phyloP scores from a whole-genome alignment of 1,284 basidiomycete genomes.

The Cutaneotrichosporon sp. region DNA sequence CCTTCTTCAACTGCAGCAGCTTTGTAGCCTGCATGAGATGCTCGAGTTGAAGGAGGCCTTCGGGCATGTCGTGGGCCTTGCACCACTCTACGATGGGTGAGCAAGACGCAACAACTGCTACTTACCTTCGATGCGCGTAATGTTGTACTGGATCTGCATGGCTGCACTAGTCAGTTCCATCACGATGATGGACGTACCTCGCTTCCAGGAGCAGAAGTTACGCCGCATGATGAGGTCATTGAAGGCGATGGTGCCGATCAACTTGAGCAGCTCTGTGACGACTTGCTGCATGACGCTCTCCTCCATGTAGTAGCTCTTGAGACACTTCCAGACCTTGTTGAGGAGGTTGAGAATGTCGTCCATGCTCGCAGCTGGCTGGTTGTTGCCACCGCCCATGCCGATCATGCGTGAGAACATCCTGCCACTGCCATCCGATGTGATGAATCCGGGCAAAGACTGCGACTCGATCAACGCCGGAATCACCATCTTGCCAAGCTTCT shows the following conservation, averaged over 20 bases:
- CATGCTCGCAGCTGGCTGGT: constrained; percentile 90
- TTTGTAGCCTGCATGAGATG: constrained; percentile 99
- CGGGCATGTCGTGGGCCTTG: constrained; percentile 98
- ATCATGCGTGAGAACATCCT: constrained; percentile 91
- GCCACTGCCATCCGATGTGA: constrained; percentile 84
- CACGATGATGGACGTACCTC: constrained; percentile 63
- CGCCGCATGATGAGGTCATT: constrained; percentile 98
- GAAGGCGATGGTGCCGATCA: constrained; percentile 96
- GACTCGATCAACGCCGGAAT: constrained; percentile 97
- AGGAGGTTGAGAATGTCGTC: constrained; percentile 96
- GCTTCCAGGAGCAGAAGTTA: constrained; percentile 99
- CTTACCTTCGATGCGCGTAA: constrained; percentile 82
- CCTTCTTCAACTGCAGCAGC: constrained; percentile 96
- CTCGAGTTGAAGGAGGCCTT: constrained; percentile 94
- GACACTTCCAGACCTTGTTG: constrained; percentile 97
- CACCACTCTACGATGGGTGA: constrained; percentile 62
- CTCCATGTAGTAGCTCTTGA: constrained; percentile 99
- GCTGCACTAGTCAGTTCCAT: constrained; percentile 57
- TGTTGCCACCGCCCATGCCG: constrained; percentile 64
- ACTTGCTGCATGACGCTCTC: constrained; percentile 97
- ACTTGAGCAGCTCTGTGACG: constrained; percentile 89
- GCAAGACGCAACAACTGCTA: constrained; percentile 56
- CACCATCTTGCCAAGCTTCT: constrained; percentile 94
- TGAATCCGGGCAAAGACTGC: constrained; percentile 96
- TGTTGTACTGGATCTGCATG: constrained; percentile 99